Evolutionary conservation across 176 grass and related monocot species (phyloP), one percentile per base, ranked within the genome.

Genomic region (Phoenix dactylifera): DNA sequence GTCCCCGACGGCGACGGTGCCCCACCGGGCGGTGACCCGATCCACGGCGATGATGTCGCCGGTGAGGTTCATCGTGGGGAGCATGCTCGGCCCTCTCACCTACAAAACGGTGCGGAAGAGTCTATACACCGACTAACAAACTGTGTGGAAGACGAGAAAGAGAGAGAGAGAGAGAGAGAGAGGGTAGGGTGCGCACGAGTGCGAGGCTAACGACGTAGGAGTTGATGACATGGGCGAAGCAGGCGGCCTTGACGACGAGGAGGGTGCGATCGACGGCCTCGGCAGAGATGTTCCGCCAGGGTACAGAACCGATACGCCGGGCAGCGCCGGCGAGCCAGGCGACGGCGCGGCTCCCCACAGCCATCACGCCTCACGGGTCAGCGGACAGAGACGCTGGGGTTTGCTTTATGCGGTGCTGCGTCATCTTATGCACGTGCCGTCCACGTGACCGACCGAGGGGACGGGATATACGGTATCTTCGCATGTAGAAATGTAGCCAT

Each of bases 41-140:
- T 97, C 88, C 35, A 77, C 84, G 4, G 52, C 75, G 55, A 91
- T 39, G 56, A 91, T 59, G 60, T 97, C 92, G 9, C 92, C 92
- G 28, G 70, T 73, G 71, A 91, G 59, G 62, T 80, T 97, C 15
- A 97, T 0, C 22, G 84, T 60, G 20, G 92, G 92, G 56, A 97
- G 61, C 92, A 97, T 97, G 81, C 92, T 97, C 19, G 84, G 44
- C 16, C 92, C 92, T 23, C 49, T 57, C 49, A 56, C 20, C 86
- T 89, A 44, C 22, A 59, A 16, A 51, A 48, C 35, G 26, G 16
- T 39, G 28, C 25, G 14, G 20, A 65, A 17, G 24, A 16, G 14
- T 64, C 16, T 7, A 60, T 10, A 51, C 6, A 58, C 1, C 26
- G 25, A 44, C 9, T 32, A 57, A 17, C 17, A 50, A 17, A n/a